These are phyloP conservation scores for Mycena belliarum DNA, from an alignment of 768 basidiomycete species.

Conservation along the genomic window DNA sequence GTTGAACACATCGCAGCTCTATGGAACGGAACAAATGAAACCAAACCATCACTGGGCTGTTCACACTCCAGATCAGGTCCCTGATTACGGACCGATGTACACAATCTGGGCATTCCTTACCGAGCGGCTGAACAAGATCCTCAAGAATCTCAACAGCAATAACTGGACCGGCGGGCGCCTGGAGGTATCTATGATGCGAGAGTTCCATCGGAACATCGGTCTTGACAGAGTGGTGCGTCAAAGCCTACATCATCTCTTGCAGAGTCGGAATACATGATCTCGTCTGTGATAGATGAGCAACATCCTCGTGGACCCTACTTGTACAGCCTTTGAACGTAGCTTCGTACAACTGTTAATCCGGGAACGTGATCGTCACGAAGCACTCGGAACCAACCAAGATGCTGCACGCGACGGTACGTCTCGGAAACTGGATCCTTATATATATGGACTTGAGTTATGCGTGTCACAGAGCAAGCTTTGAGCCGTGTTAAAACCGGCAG, in stretches of 20 bases:
- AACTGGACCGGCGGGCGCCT: slow-evolving; percentile 29
- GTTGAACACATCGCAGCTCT: slow-evolving; percentile 19
- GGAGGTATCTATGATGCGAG: slow-evolving; percentile 32
- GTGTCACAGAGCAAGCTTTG: no score
- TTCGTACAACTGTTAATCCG: background rate
- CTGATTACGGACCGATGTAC: slow-evolving; percentile 29
- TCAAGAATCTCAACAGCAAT: slow-evolving; percentile 31
- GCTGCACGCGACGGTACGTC: slow-evolving; percentile 1
- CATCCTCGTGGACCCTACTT: background rate
- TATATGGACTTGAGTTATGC: no score
- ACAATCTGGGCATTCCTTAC: slow-evolving; percentile 31
- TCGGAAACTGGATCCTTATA: no score
- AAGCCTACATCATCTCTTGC: background rate
- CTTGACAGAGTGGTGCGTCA: slow-evolving; percentile 20
- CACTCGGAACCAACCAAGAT: slow-evolving; percentile 21
- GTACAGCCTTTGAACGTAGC: background rate
- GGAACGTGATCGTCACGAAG: slow-evolving; percentile 7
- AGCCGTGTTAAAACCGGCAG: background rate
- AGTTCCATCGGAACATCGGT: slow-evolving; percentile 19
- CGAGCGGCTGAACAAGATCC: slow-evolving; percentile 31
- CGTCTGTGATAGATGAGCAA: background rate
- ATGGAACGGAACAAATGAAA: slow-evolving; percentile 27
- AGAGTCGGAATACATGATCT: no score
- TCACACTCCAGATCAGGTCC: slow-evolving; percentile 27
- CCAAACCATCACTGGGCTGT: slow-evolving; percentile 33